Evolutionary conservation across 192 early-diverging fungal species (phyloP).

Genomic region (Oehlia diaphana): DNA sequence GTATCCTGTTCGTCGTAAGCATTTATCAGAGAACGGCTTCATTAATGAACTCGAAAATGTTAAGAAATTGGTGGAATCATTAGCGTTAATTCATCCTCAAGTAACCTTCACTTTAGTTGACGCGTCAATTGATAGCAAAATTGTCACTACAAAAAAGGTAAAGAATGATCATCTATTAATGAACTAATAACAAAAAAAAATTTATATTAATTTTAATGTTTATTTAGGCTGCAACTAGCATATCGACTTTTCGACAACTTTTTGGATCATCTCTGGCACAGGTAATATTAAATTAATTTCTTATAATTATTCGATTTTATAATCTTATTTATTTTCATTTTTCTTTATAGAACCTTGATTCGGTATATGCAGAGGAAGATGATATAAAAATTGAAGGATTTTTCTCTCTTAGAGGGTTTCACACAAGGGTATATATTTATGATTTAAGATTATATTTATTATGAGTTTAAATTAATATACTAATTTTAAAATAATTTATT

Average conservation of each 20-base stretch:
- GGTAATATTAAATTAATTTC: conserved; percentile 28
- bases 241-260: conserved; percentile 52
- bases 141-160: conserved; percentile 42
- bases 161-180: neutral
- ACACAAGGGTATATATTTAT: conserved; percentile 39
- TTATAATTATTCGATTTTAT: neutral
- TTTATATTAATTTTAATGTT: neutral
- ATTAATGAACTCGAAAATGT: conserved; percentile 50
- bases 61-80: conserved; percentile 48
- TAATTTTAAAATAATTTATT: neutral
- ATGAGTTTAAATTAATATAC: neutral
- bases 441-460: neutral
- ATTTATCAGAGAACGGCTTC: conserved; percentile 37
- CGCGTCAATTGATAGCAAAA: conserved; percentile 32
- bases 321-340: neutral
- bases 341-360: conserved; percentile 22
- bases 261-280: conserved; percentile 49
- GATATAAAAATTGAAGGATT: conserved; percentile 38
- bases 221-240: conserved; percentile 27
- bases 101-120: conserved; percentile 46
- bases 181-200: neutral
- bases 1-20: conserved; percentile 61
- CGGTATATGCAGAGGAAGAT: conserved; percentile 22
- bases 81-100: conserved; percentile 45
- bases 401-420: conserved; percentile 37